Base-by-base conservation (phyloP, 306 rosid species). In the Dicorynia guianensis region DNA sequence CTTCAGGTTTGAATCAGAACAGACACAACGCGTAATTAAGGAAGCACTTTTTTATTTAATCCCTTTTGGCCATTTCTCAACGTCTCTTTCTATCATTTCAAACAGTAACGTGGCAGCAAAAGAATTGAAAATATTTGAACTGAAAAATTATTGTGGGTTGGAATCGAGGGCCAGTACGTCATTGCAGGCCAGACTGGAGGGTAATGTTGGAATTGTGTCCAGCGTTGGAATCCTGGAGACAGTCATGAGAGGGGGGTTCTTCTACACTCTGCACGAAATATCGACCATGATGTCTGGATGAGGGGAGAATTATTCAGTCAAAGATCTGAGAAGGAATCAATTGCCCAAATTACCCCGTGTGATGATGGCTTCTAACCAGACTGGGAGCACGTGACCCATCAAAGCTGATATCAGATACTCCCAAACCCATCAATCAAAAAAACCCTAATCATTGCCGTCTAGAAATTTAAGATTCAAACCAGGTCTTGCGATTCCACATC, bases 391-490 rank as follows among this genome's bases (percentile, higher is more conserved):
- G 77, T 78, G 92, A 66, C 65, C 20, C 74, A 77, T 79, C 64
- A 13, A 14, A 9, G 74, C 11, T 66, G 79, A 66, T 69, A 80
- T 25, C 30, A 72, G 0, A 40, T 6, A 6, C 69, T 75, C 48
- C 44, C 39, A 71, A 47, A 57, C 75, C 73, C 76, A 54, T 77
- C 82, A 74, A 76, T 84, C 84, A 87, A 76, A 76, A 84, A 74
- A 80, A 55, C 75, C 80, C 75, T 84, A 87, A 91, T 87, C 87
- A 91, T 89, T 89, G 86, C 65, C 72, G 81, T 79, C 63, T 43
- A 59, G 80, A 85, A 78, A 75, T 81, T 83, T 78, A 38, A 80
- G 56, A 70, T 82, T 81, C 89, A 80, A 44, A 57, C 48, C 11
- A 2, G 30, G 30, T 25, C 30, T 25, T 1, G 5, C 18, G 40